These are phyloP conservation scores for Colletotrichum ledebouriae DNA, from an alignment of 2,329 filamentous ascomycete species.

Conservation along the genomic window DNA sequence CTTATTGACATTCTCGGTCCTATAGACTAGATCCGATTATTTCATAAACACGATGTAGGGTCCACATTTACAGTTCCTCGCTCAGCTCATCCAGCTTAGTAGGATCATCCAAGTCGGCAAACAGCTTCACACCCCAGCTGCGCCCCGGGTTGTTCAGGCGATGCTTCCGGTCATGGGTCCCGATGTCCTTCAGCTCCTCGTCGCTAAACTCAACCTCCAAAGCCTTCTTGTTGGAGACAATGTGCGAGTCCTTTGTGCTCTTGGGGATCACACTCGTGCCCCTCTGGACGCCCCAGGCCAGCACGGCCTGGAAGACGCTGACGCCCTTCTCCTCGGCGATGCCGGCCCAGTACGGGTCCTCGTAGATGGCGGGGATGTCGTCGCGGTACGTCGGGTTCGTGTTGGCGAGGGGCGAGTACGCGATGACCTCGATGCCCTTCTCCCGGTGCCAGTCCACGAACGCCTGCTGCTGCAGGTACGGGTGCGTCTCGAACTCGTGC, in stretches of 20 bases:
- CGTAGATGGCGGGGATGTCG: constrained; percentile 46
- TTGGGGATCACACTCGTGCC: constrained; percentile 54
- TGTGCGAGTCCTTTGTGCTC: constrained; percentile 53
- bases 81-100: constrained; percentile 41
- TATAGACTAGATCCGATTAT: background rate
- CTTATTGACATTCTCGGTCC: background rate
- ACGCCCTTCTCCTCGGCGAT: constrained; percentile 48
- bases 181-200: constrained; percentile 54
- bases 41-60: background rate
- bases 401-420: constrained; percentile 53
- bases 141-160: constrained; percentile 55
- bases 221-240: constrained; percentile 61
- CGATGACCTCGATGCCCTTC: constrained; percentile 51
- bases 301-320: constrained; percentile 50
- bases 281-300: constrained; percentile 52
- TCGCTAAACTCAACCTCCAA: constrained; percentile 54
- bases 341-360: constrained; percentile 43
- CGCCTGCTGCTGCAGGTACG: constrained; percentile 62
- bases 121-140: constrained; percentile 56
- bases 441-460: constrained; percentile 49
- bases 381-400: constrained; percentile 51
- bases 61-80: constrained; percentile 21
- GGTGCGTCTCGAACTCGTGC: constrained; percentile 63
- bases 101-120: constrained; percentile 56
- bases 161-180: constrained; percentile 46